Evolutionary conservation across 1,139 yeast species (phyloP).

Genomic region (Taphrina wiesneri): DNA sequence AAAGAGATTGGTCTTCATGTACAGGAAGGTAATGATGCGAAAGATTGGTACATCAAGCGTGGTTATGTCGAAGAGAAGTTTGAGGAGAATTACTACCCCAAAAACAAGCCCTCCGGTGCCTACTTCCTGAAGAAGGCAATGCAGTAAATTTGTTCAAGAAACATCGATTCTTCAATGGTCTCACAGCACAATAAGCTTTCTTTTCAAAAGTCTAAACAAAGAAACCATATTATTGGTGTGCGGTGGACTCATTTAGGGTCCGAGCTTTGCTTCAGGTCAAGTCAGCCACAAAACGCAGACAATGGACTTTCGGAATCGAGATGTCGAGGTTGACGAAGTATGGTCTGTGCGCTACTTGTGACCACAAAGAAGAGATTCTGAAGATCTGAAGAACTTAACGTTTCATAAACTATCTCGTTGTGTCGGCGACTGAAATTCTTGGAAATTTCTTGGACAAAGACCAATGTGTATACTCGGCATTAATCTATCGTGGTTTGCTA

Average conservation of each 20-base stretch:
- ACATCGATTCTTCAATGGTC: too few relatives aligned
- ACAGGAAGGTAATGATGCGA: slow-evolving; percentile 27
- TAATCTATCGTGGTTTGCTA: background rate
- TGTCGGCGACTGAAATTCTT: background rate
- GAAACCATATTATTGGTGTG: background rate
- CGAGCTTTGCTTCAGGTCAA: background rate
- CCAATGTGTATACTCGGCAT: background rate
- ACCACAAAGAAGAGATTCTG: background rate
- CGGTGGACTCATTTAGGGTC: background rate
- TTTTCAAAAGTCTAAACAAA: background rate
- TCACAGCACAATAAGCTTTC: background rate
- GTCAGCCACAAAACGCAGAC: background rate
- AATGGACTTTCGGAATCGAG: background rate
- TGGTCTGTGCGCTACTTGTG: slow-evolving; percentile 5
- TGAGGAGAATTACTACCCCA: slow-evolving; percentile 27
- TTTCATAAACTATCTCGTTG: background rate
- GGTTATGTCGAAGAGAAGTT: slow-evolving; percentile 19
- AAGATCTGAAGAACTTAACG: background rate
- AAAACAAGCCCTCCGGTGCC: slow-evolving; percentile 23
- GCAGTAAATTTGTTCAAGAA: too few relatives aligned
- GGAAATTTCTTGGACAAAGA: background rate
- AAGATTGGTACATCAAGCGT: slow-evolving; percentile 28
- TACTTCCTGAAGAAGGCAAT: slow-evolving; percentile 20
- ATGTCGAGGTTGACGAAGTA: background rate
- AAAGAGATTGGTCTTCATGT: slow-evolving; percentile 30